These are phyloP conservation scores for Suillus clintonianus DNA, from an alignment of 768 basidiomycete species.

Conservation along the genomic window DNA sequence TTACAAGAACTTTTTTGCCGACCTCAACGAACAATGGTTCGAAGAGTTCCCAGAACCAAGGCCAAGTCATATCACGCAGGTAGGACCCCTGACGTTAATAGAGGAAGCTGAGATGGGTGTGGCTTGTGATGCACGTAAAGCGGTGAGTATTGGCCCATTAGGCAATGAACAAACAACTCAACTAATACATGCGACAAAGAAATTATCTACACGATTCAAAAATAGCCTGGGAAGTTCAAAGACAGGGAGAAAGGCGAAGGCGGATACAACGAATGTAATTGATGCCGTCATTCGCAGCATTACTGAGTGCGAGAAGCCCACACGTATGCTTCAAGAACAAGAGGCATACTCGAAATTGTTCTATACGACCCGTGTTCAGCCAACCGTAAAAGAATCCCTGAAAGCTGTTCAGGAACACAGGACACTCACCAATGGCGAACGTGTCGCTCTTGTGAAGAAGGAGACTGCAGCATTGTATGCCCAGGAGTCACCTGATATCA, in stretches of 20 bases:
- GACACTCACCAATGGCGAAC: too few relatives aligned
- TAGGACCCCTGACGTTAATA: too few relatives aligned
- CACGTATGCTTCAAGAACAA: background rate
- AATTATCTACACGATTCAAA: background rate
- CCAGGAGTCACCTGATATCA: too few relatives aligned
- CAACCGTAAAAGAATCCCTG: too few relatives aligned
- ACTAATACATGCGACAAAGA: background rate
- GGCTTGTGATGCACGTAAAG: background rate
- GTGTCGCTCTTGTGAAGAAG: too few relatives aligned
- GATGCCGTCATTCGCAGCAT: background rate
- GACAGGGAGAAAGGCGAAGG: background rate
- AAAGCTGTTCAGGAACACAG: too few relatives aligned
- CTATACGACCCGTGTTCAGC: background rate
- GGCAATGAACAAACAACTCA: too few relatives aligned
- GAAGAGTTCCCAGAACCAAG: background rate
- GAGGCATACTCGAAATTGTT: background rate
- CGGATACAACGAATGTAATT: background rate
- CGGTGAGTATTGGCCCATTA: too few relatives aligned
- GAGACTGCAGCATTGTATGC: too few relatives aligned
- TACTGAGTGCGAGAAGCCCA: background rate
- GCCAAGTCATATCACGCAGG: too few relatives aligned
- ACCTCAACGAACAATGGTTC: background rate
- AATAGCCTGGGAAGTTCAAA: background rate
- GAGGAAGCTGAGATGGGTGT: background rate
- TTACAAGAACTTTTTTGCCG: background rate